Conservation (phyloP, 208 protist species). For the Trichomonas tenax region DNA sequence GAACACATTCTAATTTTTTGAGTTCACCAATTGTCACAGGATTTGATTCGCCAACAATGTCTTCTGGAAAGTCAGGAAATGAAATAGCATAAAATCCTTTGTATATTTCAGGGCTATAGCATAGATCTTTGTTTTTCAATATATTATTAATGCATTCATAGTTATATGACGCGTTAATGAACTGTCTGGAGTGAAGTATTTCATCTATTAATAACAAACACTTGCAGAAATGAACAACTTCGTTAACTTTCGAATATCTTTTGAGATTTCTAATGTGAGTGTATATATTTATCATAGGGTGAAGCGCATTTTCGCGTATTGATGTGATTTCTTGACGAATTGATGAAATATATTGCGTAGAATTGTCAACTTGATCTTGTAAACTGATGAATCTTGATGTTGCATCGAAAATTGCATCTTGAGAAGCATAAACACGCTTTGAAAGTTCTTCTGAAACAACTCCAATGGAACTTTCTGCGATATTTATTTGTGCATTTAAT, state of each 20-base stretch:
- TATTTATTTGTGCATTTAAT: neutral
- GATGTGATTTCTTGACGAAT: neutral
- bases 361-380: neutral
- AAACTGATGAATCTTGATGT: neutral
- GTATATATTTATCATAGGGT: neutral
- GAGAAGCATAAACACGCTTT: neutral
- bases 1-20: neutral
- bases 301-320: neutral
- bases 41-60: neutral
- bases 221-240: neutral
- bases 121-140: neutral
- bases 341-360: neutral
- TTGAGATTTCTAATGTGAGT: neutral
- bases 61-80: neutral
- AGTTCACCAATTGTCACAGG: neutral
- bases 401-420: neutral
- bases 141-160: neutral
- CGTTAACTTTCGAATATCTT: neutral
- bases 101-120: neutral
- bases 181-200: neutral
- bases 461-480: neutral
- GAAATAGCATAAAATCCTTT: neutral
- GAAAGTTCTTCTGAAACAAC: neutral
- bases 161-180: neutral
- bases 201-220: neutral